These are phyloP conservation scores for Fusarium concolor DNA, from an alignment of 2,329 filamentous ascomycete species.

Conservation along the genomic window DNA sequence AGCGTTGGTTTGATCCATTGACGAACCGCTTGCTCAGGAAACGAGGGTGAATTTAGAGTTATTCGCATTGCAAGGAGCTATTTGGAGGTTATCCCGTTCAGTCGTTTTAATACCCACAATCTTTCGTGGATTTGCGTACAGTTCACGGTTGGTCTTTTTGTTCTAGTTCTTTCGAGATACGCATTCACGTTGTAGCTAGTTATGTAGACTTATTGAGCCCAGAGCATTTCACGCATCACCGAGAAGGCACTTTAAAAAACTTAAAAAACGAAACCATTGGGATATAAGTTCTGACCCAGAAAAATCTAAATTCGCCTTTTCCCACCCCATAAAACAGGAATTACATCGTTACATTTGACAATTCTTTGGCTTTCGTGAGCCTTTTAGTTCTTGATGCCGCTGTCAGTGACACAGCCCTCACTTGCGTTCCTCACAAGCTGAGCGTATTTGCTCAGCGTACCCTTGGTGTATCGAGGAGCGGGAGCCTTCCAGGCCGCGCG, in stretches of 20 bases:
- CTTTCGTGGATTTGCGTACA: conserved; percentile 13
- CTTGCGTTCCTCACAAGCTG: conserved; percentile 68
- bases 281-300: conserved; percentile 34
- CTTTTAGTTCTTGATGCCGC: conserved; percentile 44
- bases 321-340: conserved; percentile 42
- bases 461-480: conserved; percentile 67
- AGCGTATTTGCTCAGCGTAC: conserved; percentile 79
- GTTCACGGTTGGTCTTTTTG: not conserved
- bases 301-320: conserved; percentile 47
- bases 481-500: conserved; percentile 72
- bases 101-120: conserved; percentile 26
- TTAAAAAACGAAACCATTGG: conserved; percentile 20
- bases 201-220: conserved; percentile 19
- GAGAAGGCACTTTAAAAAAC: not conserved
- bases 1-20: not conserved
- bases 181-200: conserved; percentile 12
- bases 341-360: conserved; percentile 38
- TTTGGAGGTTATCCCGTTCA: conserved; percentile 29
- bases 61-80: conserved; percentile 44
- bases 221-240: conserved; percentile 2
- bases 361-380: conserved; percentile 4
- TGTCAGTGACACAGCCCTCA: conserved; percentile 69
- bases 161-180: not conserved
- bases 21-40: conserved; percentile 4
- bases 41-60: conserved; percentile 14